Conservation (phyloP, 345 rosid genomes). For the Noccaea bulbosa region DNA sequence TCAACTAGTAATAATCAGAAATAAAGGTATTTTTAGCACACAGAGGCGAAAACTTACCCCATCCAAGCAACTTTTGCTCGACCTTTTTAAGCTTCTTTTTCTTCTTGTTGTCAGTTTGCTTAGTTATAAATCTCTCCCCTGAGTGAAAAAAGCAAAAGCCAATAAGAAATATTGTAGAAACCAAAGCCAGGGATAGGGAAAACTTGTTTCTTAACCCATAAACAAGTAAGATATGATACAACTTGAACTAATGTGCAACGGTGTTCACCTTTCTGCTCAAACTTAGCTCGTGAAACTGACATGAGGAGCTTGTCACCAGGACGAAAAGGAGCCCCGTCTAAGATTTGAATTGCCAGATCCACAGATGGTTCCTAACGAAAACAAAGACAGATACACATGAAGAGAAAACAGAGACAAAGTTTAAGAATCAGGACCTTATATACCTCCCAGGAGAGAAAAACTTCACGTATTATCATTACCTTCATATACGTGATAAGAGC, state of each 20-base stretch:
- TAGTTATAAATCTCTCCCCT: conserved; percentile 85
- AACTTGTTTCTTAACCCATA: conserved; percentile 22
- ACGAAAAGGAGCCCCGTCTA: conserved; percentile 94
- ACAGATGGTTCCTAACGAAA: conserved; percentile 88
- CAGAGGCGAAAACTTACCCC: conserved; percentile 63
- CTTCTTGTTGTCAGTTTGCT: conserved; percentile 82
- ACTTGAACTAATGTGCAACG: conserved; percentile 6
- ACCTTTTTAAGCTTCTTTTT: conserved; percentile 90
- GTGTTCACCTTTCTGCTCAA: conserved; percentile 87
- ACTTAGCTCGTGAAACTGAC: conserved; percentile 84
- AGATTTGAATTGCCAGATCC: conserved; percentile 81
- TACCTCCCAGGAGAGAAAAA: conserved; percentile 33
- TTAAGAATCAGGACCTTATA: conserved; percentile 22
- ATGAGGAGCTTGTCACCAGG: conserved; percentile 74
- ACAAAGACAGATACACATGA: conserved; percentile 23
- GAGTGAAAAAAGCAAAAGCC: conserved; percentile 40
- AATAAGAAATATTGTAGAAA: conserved; percentile 20
- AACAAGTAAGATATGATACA: conserved; percentile 12
- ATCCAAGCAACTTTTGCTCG: conserved; percentile 92
- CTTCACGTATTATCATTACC: conserved; percentile 50
- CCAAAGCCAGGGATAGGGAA: conserved; percentile 24
- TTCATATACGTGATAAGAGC: conserved; percentile 91
- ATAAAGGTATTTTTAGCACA: conserved; percentile 9
- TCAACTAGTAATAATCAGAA: neutral
- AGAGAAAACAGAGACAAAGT: conserved; percentile 12